Percentiles rank a stretch among this genome's conserved stretches.
Evolutionary conservation across 176 grass and related monocot genomes (phyloP).

Genomic region (Lolium rigidum): DNA sequence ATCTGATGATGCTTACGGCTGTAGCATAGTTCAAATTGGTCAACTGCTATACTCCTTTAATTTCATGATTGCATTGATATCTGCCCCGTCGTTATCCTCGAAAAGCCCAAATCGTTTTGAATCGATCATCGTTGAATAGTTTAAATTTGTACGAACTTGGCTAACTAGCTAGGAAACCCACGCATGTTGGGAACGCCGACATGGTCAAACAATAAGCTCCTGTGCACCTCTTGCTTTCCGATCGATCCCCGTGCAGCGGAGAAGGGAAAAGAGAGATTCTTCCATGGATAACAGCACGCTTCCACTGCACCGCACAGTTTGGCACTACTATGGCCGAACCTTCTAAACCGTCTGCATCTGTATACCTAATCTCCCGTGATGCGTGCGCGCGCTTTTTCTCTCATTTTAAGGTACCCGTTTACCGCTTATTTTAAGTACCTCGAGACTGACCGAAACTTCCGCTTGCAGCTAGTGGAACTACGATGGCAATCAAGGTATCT

Average conservation of each 20-base stretch:
- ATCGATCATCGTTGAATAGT: neutral
- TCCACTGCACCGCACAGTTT: neutral
- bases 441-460: neutral
- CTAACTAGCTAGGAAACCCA: neutral
- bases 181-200: neutral
- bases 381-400: neutral
- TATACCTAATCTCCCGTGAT: neutral
- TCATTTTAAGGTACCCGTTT: conserved; percentile 17
- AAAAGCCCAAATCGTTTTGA: neutral
- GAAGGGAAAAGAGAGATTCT: conserved; percentile 14
- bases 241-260: neutral
- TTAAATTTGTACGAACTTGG: neutral
- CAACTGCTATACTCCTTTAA: neutral
- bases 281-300: conserved; percentile 16
- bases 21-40: neutral
- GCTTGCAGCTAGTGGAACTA: neutral
- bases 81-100: neutral
- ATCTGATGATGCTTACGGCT: neutral
- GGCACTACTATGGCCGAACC: neutral
- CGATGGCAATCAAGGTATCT: neutral
- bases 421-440: neutral
- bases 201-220: conserved; percentile 30
- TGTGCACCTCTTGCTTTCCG: neutral
- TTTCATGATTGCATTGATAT: neutral
- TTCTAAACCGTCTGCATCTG: conserved; percentile 24